Evolutionary conservation across 2,329 filamentous ascomycete species (phyloP), one percentile per base, ranked within the genome.

Genomic region (Chrysosporium keratinophilum): DNA sequence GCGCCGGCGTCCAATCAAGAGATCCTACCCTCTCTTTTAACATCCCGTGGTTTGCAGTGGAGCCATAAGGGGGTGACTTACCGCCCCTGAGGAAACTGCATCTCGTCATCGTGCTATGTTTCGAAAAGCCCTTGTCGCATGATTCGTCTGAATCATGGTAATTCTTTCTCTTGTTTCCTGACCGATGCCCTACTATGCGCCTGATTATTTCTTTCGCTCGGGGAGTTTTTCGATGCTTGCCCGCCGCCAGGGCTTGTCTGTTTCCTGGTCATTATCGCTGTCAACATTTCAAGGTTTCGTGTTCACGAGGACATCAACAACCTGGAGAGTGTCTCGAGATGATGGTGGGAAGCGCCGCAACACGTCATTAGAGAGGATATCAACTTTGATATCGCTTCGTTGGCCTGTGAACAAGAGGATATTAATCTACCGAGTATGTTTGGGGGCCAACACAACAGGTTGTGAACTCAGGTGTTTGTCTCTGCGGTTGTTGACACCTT

Each of bases 31-130:
- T 3, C 9, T 5, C n/a, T 39, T 12, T 11, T 48, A 34, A 37
- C 45, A 48, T 48, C 45, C 45, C 45, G 45, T 31, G 45, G 45
- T 48, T 10, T 23, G 10, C 7, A 39, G 45, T 37, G 45, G 31
- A 15, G 33, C 33, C n/a, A n/a, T 15, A 37, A 9, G 37, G 35
- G 44, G 44, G 15, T n/a, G 28, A 15, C 10, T 31, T 10, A 35
- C 44, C 28, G 9, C 33, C 45, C 45, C 15, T 48, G 45, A 49
- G 46, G 35, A 49, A 28, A 10, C 31, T 46, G 19, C 46, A 49
- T 49, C 28, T 49, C 46, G 40, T 40, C 46, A 49, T 49, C 35
- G 20, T 15, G 45, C 37, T 7, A 17, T 20, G 17, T 20, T 48
- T 19, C 11, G 33, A 33, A 15, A 37, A 47, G 33, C n/a, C 33